These are phyloP conservation scores for Pyrus pyrifolia DNA, from an alignment of 306 rosid species.

Conservation along the genomic window DNA sequence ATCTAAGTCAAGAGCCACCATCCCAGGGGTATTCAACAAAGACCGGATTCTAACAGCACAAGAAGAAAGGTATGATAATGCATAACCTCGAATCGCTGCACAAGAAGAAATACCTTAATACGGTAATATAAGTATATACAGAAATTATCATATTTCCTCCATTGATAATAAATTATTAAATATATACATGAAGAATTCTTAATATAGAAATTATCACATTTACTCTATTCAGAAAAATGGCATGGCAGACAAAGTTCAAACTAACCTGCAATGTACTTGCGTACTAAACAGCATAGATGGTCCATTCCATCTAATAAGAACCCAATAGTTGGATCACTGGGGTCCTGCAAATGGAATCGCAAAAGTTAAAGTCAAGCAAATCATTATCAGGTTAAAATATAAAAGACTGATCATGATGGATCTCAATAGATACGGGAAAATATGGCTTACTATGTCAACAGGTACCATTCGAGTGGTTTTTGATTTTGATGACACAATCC, in stretches of 20 bases:
- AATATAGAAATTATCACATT: neutral
- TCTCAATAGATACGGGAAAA: conserved; percentile 5
- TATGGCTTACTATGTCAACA: conserved; percentile 73
- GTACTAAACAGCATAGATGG: conserved; percentile 86
- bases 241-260: conserved; percentile 4
- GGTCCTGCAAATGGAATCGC: conserved; percentile 56
- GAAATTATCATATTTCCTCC: neutral
- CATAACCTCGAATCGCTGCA: conserved; percentile 97
- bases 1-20: conserved; percentile 98
- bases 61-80: conserved; percentile 88
- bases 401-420: neutral
- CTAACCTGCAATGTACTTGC: conserved; percentile 92
- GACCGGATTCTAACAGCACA: conserved; percentile 91
- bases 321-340: conserved; percentile 94
- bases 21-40: conserved; percentile 90
- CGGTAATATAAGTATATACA: neutral
- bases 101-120: neutral
- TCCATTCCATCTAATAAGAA: conserved; percentile 94
- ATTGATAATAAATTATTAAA: neutral
- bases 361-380: conserved; percentile 27
- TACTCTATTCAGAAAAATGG: neutral
- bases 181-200: neutral
- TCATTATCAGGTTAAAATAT: conserved; percentile 11
- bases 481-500: conserved; percentile 83
- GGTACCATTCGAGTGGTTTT: conserved; percentile 62